Base-by-base conservation (phyloP, 2,329 filamentous ascomycete species). In the Talaromyces sp. region DNA sequence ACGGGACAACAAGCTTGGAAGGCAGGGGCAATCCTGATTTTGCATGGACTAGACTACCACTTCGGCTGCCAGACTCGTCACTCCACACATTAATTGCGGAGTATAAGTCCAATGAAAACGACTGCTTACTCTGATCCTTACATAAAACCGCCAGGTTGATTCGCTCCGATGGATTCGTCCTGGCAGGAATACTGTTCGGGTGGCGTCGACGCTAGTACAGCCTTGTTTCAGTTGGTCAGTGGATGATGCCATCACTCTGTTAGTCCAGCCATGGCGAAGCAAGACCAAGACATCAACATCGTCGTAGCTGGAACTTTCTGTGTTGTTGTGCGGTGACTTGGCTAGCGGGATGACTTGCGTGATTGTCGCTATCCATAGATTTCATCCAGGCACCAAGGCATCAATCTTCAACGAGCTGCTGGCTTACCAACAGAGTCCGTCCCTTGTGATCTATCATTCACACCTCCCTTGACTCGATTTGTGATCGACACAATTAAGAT, bases 11-110 rank as follows among this genome's bases (percentile, higher is more conserved):
- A 59, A 19, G 35, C 60, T 41, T 54, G 39, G 43, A 63, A 47
- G 61, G 49, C n/a, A 58, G 54, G 41, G 37, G 61, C 56, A 41
- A 59, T 59, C 37, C 56, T 59, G 56, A 45, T 59, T 59, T 43
- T 39, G 49, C 49, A 33, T 57, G 10, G 56, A 27, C 56, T 39
- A 15, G 19, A 19, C 25, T 54, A 50, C 25, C n/a, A 33, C 15
- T 43, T 17, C 15, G 41, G 17, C 5, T 56, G 31, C 11, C 52
- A 56, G 52, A 56, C 50, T 56, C 27, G 49, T 33, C 27, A 52
- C 49, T 52, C 49, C 25, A 33, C 49, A 15, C 49, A 33, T 27
- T 43, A 41, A 9, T 27, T 58, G 56, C 37, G 22, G 19, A 27
- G 35, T 37, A 58, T 31, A 58, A 43, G 50, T 22, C 50, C 50